Base-by-base conservation (phyloP, 192 early-diverging fungal species). In the Bifiguratus adelaidae region DNA sequence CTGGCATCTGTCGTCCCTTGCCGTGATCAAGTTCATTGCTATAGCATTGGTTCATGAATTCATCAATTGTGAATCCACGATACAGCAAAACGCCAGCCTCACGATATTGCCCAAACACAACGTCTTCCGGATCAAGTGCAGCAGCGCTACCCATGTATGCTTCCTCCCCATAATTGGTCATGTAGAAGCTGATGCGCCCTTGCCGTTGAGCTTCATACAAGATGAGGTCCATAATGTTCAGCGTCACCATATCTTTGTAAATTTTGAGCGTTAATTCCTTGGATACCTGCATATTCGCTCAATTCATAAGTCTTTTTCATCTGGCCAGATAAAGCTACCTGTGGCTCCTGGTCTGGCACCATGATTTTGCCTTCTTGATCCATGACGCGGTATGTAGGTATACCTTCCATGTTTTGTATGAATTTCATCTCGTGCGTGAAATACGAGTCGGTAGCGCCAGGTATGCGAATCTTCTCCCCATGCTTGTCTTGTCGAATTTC, bases 121-220 rank as follows among this genome's bases (percentile, higher is more conserved):
- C 78, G 55, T 99, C 95, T 30, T 86, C 82, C 20, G 71, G 55
- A 4, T 80, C 68, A 13, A 99, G 62, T 16, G 92, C 95, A 19
- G 88, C 92, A 4, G 92, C 93, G 47, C 74, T 82, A 40, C 91
- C 93, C 43, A 99, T 80, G 19, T 86, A 81, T 16, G 92, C 95
- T 61, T 99, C 95, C 70, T 99, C 95, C 33, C 95, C 95, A 71
- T 92, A 93, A 65, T 82, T 86, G 15, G 95, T 99, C 93, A 99
- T 95, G 69, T 99, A 99, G 46, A 99, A 99, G 44, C 85, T 88
- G 45, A 99, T 94, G 42, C 95, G 81, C 9, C 95, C 95, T 66
- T 98, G 95, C 7, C 95, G 77, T 65, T 98, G 95, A 16, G 95
- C 92, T 55, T 98, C 95, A 68, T 96, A 98, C 55, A 98, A 61